Percentiles rank a stretch among this genome's conserved stretches.
phyloP scores from a whole-genome alignment of 768 basidiomycete genomes.

The Suillus weaverae region DNA sequence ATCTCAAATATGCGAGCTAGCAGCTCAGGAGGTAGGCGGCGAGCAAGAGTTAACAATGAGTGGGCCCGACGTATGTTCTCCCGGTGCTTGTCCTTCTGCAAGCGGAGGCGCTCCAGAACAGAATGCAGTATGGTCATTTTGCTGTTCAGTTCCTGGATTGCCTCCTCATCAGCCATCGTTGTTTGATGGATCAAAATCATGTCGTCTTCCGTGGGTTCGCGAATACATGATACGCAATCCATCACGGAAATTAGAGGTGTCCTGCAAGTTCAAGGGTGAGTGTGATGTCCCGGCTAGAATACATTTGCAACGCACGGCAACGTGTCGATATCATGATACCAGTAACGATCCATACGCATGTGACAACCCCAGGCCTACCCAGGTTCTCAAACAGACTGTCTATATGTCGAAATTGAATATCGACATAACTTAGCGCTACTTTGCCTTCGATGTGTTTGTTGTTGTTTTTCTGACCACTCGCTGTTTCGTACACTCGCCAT shows the following conservation, averaged over 20 bases:
- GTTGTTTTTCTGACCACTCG: not conserved
- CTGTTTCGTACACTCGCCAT: not conserved
- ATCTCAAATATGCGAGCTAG: constrained; percentile 54
- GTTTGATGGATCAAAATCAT: constrained; percentile 16
- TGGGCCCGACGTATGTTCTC: constrained; percentile 44
- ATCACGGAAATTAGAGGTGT: constrained; percentile 10
- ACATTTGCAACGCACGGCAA: not conserved
- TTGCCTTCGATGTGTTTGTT: not conserved
- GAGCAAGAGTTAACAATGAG: constrained; percentile 54
- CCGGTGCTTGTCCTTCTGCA: constrained; percentile 42
- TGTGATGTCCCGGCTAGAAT: not conserved
- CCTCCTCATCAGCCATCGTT: constrained; percentile 40
- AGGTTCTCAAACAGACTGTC: constrained; percentile 1
- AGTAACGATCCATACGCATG: not conserved
- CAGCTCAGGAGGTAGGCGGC: constrained; percentile 55
- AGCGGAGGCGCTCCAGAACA: constrained; percentile 42
- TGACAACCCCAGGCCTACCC: not conserved
- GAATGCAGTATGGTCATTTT: constrained; percentile 43
- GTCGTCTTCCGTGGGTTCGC: constrained; percentile 22
- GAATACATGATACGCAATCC: constrained; percentile 19
- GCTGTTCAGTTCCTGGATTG: constrained; percentile 41
- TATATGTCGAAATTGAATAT: not conserved
- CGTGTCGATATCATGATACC: not conserved
- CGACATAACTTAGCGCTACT: constrained; percentile 6
- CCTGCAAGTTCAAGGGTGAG: constrained; percentile 2